Base-by-base conservation (phyloP, 495 filamentous ascomycete species). In the Talaromyces adpressus region DNA sequence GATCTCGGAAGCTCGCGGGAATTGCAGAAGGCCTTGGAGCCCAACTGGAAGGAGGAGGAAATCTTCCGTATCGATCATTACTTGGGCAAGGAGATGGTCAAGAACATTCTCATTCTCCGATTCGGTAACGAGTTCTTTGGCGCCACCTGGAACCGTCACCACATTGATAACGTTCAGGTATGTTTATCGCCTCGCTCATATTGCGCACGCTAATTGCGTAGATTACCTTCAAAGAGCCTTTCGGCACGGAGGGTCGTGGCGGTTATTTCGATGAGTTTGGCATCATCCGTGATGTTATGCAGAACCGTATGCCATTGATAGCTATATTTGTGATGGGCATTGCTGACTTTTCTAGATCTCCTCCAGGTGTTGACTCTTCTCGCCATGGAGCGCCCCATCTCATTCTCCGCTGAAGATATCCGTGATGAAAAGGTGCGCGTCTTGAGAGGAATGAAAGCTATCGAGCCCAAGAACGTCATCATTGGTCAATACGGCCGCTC, bases 21-120 rank as follows among this genome's bases (percentile, higher is more conserved):
- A 70, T 85, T 99, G 52, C 92, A 98, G 70, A 95, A 91, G 74
- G 93, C 95, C 3, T 83, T 99, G 58, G 92, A 93, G 69, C 95
- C 95, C 34, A 91, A 98, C 81, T 99, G 95, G 95, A 96, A 90
- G 72, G 95, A 99, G 77, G 95, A 99, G 56, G 95, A 99, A 81
- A 91, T 98, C 68, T 99, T 95, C 87, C 93, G 95, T 71, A 99
- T 99, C 71, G 95, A 99, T 75, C 95, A 99, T 80, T 99, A 99
- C 74, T 85, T 99, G 47, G 95, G 95, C 68, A 99, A 99, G 85
- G 95, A 99, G 82, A 99, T 99, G 95, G 95, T 99, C 62, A 99
- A 99, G 85, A 99, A 99, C 75, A 95, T 99, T 70, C 85, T 99
- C 61, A 97, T 99, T 68, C 86, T 99, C 65, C 85, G 95, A 67